phyloP scores from a whole-genome alignment of 1,284 basidiomycete genomes.

The Macrocystidia cucumis region DNA sequence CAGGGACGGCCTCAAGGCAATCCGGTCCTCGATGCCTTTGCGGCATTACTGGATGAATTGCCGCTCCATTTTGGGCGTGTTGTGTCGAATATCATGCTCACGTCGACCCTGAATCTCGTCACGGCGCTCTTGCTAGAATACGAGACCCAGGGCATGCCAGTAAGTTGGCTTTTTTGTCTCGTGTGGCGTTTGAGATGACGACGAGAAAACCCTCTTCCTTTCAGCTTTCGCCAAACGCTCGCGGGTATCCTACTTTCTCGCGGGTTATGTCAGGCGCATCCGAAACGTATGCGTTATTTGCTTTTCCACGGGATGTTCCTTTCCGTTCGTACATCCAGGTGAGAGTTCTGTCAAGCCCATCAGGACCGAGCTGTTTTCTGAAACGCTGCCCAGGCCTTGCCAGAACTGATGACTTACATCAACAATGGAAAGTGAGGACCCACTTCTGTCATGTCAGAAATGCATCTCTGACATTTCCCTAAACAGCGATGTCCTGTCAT shows the following conservation, averaged over 20 bases:
- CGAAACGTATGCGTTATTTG: constrained; percentile 20
- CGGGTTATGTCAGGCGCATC: constrained; percentile 20
- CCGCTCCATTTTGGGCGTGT: constrained; percentile 14
- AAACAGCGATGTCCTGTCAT: constrained; percentile 11
- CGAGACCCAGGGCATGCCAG: constrained; percentile 16
- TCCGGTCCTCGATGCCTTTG: constrained; percentile 18
- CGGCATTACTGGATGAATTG: constrained; percentile 15
- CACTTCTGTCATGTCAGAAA: neutral
- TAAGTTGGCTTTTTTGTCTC: constrained; percentile 4
- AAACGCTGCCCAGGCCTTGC: constrained; percentile 10
- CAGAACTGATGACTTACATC: constrained; percentile 8
- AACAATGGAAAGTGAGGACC: constrained; percentile 9
- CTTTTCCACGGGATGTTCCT: constrained; percentile 19
- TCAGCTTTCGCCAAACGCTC: constrained; percentile 7
- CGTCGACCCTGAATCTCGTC: constrained; percentile 17
- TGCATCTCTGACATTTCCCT: neutral
- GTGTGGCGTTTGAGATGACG: no score
- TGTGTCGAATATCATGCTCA: constrained; percentile 18
- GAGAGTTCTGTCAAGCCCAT: neutral
- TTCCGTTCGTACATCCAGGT: constrained; percentile 20
- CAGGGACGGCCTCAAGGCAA: constrained; percentile 13
- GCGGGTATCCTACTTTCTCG: constrained; percentile 19
- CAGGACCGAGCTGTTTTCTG: neutral
- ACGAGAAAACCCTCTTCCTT: no score
- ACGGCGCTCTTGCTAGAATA: constrained; percentile 20